phyloP scores from a whole-genome alignment of 441 rosid species.

The Flueggea neowawraea region DNA sequence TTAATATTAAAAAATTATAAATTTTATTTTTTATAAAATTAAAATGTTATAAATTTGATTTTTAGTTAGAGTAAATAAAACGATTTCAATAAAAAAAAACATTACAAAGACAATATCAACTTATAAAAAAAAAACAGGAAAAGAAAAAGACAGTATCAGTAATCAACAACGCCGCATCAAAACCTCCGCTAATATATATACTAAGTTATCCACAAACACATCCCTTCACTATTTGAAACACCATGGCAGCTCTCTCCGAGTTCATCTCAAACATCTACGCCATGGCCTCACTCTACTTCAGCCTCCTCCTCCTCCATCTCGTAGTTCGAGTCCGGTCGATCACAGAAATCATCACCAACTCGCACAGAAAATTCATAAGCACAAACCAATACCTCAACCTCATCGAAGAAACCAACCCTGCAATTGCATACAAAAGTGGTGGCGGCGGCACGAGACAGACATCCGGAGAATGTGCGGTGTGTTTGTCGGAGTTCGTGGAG shows the following conservation, averaged over 20 bases:
- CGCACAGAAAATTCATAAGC: conserved; percentile 10
- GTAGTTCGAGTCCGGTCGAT: conserved; percentile 24
- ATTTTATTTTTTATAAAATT: too few relatives aligned
- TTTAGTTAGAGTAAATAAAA: too few relatives aligned
- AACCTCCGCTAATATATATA: too few relatives aligned
- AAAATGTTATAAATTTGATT: too few relatives aligned
- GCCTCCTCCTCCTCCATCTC: conserved; percentile 27
- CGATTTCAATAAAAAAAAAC: too few relatives aligned
- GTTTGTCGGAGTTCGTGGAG: conserved; percentile 37
- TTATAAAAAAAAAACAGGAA: too few relatives aligned
- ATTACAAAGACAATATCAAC: too few relatives aligned
- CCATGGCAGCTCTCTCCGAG: conserved; percentile 33
- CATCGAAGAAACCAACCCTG: conserved; percentile 38
- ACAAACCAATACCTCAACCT: conserved; percentile 27
- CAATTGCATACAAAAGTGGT: conserved; percentile 15
- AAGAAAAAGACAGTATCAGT: too few relatives aligned
- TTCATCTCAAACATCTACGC: conserved; percentile 31
- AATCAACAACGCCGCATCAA: too few relatives aligned
- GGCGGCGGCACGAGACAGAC: conserved; percentile 1
- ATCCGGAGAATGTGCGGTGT: conserved; percentile 36
- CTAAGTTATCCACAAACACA: too few relatives aligned
- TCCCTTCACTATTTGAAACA: too few relatives aligned
- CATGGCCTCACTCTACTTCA: conserved; percentile 31
- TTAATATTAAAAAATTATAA: too few relatives aligned
- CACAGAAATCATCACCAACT: conserved; percentile 6